These are phyloP conservation scores for Tuber umbilicatum DNA, from an alignment of 495 filamentous ascomycete genomes.

Conservation along the genomic window DNA sequence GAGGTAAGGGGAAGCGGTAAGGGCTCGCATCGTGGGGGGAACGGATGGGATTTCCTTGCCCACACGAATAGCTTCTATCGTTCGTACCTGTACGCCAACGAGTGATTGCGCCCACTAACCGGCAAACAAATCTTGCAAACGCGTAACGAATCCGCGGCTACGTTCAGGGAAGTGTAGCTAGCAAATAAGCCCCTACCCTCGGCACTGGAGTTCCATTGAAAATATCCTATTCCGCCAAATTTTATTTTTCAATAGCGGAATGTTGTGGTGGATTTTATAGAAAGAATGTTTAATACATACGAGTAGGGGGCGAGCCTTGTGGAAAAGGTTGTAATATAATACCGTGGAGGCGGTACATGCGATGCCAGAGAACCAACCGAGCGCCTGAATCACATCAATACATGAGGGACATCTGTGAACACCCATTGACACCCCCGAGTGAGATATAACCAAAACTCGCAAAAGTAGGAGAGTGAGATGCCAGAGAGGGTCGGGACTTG, in stretches of 20 bases:
- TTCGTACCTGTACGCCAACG: not conserved
- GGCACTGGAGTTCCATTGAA: not conserved
- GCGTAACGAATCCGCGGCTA: not conserved
- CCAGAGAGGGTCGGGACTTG: too few relatives aligned
- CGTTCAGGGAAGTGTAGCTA: not conserved
- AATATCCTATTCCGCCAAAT: not conserved
- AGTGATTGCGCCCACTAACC: not conserved
- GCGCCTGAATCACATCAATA: not conserved
- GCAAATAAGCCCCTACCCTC: not conserved
- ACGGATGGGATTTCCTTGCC: not conserved
- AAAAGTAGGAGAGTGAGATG: not conserved
- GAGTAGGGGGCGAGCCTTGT: not conserved
- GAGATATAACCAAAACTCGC: not conserved
- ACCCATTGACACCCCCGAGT: not conserved
- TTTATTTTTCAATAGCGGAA: not conserved
- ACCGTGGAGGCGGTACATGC: not conserved
- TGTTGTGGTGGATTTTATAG: too few relatives aligned
- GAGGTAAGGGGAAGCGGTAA: not conserved
- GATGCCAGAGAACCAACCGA: not conserved
- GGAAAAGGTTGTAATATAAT: not conserved
- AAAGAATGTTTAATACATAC: not conserved
- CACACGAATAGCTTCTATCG: not conserved
- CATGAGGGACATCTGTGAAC: not conserved
- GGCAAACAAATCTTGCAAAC: not conserved
- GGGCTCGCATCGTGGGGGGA: not conserved